phyloP scores from a whole-genome alignment of 805 yeast genomes.

The Kazachstania taianensis region DNA sequence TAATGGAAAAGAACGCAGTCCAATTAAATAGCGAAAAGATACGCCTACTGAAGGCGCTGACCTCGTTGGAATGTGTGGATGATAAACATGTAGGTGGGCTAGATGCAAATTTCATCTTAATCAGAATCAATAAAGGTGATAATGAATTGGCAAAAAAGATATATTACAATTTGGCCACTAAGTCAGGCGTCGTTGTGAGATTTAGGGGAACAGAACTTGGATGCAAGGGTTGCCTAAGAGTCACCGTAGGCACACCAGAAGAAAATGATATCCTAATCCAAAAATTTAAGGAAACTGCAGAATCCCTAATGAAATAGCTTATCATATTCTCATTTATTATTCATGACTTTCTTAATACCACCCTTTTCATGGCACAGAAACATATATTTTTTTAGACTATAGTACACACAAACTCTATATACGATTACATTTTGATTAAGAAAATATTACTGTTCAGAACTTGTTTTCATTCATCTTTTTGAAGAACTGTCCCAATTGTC shows the following conservation, averaged over 20 bases:
- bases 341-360: no score
- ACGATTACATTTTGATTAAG: no score
- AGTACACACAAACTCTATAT: no score
- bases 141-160: constrained; percentile 58
- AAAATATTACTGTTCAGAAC: no score
- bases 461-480: constrained; percentile 6
- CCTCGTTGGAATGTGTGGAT: constrained; percentile 49
- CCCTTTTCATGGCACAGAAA: no score
- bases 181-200: constrained; percentile 73
- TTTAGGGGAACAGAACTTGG: constrained; percentile 87
- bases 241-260: constrained; percentile 73
- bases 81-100: constrained; percentile 67
- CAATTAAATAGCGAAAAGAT: constrained; percentile 47
- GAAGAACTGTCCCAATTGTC: constrained; percentile 21
- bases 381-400: no score
- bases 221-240: constrained; percentile 78
- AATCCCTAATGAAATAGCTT: constrained; percentile 4
- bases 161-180: constrained; percentile 61
- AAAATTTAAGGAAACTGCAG: constrained; percentile 34
- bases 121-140: constrained; percentile 71
- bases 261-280: constrained; percentile 56
- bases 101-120: constrained; percentile 76
- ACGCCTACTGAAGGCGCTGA: constrained; percentile 42
- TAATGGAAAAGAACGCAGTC: constrained; percentile 48
- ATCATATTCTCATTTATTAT: no score